Conservation (phyloP, 495 filamentous ascomycete species). For the Neurospora tetraspora region DNA sequence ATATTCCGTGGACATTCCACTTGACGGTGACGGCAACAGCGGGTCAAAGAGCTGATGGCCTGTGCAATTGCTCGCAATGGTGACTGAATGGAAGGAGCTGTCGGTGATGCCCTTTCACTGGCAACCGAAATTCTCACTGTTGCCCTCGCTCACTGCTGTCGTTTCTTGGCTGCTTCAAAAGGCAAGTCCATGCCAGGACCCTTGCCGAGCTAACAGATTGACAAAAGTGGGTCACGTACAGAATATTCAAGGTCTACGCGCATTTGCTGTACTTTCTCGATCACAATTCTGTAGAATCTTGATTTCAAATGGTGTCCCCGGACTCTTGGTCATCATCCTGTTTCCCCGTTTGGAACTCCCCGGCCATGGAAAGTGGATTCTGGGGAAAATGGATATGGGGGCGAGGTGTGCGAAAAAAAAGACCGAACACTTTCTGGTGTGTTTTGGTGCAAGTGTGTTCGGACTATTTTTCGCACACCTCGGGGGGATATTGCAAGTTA, state of each 20-base stretch:
- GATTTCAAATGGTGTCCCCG: neutral
- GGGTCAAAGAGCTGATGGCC: neutral
- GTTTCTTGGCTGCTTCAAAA: neutral
- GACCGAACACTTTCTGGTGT: too few relatives aligned
- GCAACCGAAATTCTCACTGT: neutral
- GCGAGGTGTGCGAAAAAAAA: too few relatives aligned
- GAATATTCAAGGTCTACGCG: neutral
- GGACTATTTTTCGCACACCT: too few relatives aligned
- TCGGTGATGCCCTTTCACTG: too few relatives aligned
- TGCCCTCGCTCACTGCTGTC: too few relatives aligned
- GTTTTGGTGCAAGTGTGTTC: too few relatives aligned
- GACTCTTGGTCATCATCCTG: neutral
- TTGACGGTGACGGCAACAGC: neutral
- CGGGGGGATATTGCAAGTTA: too few relatives aligned
- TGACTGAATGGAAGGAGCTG: neutral
- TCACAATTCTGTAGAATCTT: neutral
- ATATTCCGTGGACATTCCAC: neutral
- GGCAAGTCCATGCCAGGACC: neutral
- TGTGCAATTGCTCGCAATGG: neutral
- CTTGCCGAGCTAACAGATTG: neutral
- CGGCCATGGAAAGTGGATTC: neutral
- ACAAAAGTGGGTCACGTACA: neutral
- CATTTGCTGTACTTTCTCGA: accelerated
- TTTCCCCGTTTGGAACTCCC: neutral
- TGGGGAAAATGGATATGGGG: neutral